Evolutionary conservation across 1,284 basidiomycete genomes (phyloP).

Genomic region (Trichosporon faecale): DNA sequence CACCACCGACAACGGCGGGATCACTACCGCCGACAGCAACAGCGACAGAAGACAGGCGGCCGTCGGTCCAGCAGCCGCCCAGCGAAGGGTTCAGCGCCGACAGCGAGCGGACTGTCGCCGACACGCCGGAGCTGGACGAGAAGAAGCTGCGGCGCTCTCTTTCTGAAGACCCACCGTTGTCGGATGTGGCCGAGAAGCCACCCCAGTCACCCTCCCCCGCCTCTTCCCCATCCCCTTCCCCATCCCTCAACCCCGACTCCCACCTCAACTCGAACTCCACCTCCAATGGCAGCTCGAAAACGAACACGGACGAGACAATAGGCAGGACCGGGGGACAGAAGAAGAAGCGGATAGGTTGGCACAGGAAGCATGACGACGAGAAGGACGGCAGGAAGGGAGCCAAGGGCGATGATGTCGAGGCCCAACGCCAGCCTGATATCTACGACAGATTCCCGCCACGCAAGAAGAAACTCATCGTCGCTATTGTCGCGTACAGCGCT

Average conservation of each 20-base stretch:
- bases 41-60: no score
- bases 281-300: no score
- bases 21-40: no score
- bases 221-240: no score
- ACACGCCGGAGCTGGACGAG: background rate
- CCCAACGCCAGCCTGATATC: slow-evolving; percentile 35
- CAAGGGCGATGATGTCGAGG: slow-evolving; percentile 6
- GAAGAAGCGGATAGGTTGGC: background rate
- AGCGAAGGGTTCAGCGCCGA: background rate
- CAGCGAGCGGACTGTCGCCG: background rate
- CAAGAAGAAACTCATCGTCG: slow-evolving; percentile 57
- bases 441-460: slow-evolving; percentile 58
- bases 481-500: slow-evolving; percentile 58
- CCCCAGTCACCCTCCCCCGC: no score
- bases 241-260: no score
- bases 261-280: background rate
- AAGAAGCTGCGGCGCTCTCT: background rate
- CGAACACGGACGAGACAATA: no score
- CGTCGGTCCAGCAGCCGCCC: background rate
- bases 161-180: no score
- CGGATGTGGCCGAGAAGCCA: background rate
- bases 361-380: background rate
- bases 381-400: background rate
- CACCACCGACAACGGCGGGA: background rate
- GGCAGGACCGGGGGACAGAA: background rate